Percentiles rank a stretch among this genome's conserved stretches.
Conservation (phyloP, 768 basidiomycete species). For the Fomitopsis pulvina region DNA sequence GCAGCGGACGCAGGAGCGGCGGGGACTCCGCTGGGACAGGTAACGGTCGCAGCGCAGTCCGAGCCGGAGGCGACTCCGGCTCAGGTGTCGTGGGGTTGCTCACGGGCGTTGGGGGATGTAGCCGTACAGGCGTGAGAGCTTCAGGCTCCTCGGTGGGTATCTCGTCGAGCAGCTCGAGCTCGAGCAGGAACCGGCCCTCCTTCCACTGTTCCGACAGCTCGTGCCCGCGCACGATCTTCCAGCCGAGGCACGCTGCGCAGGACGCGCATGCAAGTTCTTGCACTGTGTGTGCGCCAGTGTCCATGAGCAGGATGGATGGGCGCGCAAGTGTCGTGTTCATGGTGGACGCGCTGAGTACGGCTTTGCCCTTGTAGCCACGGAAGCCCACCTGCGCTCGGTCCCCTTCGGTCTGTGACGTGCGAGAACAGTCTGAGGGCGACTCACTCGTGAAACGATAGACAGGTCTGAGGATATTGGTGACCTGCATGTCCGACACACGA, state of each 20-base stretch:
- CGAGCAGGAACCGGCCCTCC: slow-evolving; percentile 51
- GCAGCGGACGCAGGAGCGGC: background rate
- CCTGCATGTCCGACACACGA: background rate
- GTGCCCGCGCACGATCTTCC: slow-evolving; percentile 55
- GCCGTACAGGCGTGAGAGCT: background rate
- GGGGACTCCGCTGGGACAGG: background rate
- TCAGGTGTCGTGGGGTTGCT: background rate
- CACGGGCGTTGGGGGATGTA: background rate
- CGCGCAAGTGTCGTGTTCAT: slow-evolving; percentile 37
- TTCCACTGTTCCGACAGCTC: slow-evolving; percentile 57
- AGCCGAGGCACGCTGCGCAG: slow-evolving; percentile 51
- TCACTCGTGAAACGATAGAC: background rate
- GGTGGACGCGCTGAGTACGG: slow-evolving; percentile 36
- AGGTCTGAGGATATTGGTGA: background rate
- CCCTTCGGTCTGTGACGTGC: background rate
- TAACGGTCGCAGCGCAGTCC: background rate
- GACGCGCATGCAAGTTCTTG: slow-evolving; percentile 46
- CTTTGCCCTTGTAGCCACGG: slow-evolving; percentile 52
- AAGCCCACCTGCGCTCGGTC: slow-evolving; percentile 22
- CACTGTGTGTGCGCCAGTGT: slow-evolving; percentile 57
- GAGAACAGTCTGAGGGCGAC: background rate
- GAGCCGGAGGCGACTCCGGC: background rate
- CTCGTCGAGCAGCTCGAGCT: slow-evolving; percentile 29
- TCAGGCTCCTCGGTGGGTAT: background rate
- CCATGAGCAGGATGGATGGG: slow-evolving; percentile 52